Base-by-base conservation (phyloP, 2,329 filamentous ascomycete genomes). In the Neofusicoccum kwambonambiense region DNA sequence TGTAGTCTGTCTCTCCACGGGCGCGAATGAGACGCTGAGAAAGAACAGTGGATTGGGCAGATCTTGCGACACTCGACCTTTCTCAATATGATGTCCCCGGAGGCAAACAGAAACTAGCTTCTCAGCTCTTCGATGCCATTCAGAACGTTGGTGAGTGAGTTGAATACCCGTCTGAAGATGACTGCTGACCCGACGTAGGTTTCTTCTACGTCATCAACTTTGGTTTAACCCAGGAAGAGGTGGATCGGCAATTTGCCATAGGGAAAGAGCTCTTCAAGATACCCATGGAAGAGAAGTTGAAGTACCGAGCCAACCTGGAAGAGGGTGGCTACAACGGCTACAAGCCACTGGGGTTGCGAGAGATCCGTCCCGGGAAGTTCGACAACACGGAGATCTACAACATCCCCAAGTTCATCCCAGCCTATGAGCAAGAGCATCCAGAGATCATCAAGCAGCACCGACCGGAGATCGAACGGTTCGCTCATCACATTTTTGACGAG, bases 131-230 rank as follows among this genome's bases (percentile, higher is more conserved):
- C 47, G 64, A 69, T 56, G 68, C 68, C n/a, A 60, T 60, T 11
- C 56, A 60, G 56, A 60, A 47, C 42, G 56, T 60, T 47, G 56
- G 56, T 60, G 7, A 47, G 56, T 60, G 8, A 9, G n/a, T 11
- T 17, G 41, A 11, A 19, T 2, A 39, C 11, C 11, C 37, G 2
- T 9, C 6, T 11, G 6, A n/a, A 3, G 15, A 11, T 22, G 13
- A 15, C 22, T 37, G 42, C 56, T 60, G 9, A 60, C 11, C 9
- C 13, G 8, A 8, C 6, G n/a, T 3, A 60, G 56, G 56, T 2
- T 86, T 89, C 76, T 89, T 89, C 76, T 88, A 88, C 67, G 82
- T 89, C 27, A 83, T 82, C 65, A 87, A 74, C 74, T 88, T 85
- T 67, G 86, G 86, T 22, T 78, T 89, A 13, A 77, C 75, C 0